Evolutionary conservation across 2,329 filamentous ascomycete genomes (phyloP), one percentile per base, ranked within the genome.

Genomic region (Cryphonectria japonica): DNA sequence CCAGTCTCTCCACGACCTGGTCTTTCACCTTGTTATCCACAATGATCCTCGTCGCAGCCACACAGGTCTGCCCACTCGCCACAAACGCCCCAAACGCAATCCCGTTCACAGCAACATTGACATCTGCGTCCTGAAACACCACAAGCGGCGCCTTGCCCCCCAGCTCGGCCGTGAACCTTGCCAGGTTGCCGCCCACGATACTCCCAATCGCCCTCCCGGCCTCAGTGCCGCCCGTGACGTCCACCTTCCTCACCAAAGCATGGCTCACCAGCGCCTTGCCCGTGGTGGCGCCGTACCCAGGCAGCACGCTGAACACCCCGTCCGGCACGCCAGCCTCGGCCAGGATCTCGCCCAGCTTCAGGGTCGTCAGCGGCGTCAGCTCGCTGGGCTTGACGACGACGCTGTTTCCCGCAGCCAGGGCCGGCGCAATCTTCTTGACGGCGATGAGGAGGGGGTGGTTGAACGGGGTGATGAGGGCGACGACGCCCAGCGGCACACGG

Each of bases 151-250:
- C 89, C 83, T 93, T 92, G 77, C 92, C 90, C 9, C 91, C 91
- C 37, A 93, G 86, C 81, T 93, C 91, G 37, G 92, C 88, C 52
- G 90, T 93, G 75, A 90, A 90, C 76, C 89, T 87, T 77, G 91
- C 90, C 75, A 93, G 80, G 80, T 93, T 93, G 73, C 85, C 86
- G 59, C 88, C 87, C 37, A 88, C 90, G 57, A 91, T 85, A 60
- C 88, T 84, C 73, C 92, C 90, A 76, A 94, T 92, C 50, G 87
- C 86, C 70, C 89, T 85, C 6, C 91, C 92, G 26, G 91, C 89
- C n/a, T 83, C 82, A 32, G 91, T 93, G n/a, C 91, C 91, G 60
- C 92, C 92, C 52, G 92, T 94, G 76, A 94, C 90, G 75, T 92
- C 91, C 70, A 94, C 87, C 82, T 93, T 93, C 80, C 87, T 82